Percentiles rank a stretch among this genome's conserved stretches.
Evolutionary conservation across 106 monocot genomes (phyloP).

Genomic region (Acanthochlamys bracteata): DNA sequence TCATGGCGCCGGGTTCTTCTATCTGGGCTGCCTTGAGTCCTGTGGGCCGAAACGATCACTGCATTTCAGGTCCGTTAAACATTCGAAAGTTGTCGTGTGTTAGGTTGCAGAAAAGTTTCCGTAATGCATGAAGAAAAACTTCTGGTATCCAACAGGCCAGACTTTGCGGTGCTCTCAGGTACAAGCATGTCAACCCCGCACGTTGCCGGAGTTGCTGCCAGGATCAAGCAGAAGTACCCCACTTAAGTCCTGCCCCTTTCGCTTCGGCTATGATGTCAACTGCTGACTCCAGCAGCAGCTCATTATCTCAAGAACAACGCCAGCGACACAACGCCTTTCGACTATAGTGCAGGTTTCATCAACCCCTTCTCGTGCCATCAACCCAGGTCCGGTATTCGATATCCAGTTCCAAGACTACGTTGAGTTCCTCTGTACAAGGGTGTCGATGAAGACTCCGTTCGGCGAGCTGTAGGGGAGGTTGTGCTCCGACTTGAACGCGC

Average conservation of each 20-base stretch:
- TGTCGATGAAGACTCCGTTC: no score
- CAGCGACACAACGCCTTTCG: conserved; percentile 3
- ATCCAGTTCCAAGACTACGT: not conserved
- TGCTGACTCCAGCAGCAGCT: not conserved
- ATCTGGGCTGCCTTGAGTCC: no score
- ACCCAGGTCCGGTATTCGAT: not conserved
- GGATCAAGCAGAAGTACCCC: conserved; percentile 55
- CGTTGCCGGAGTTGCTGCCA: conserved; percentile 56
- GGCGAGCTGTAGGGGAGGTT: no score
- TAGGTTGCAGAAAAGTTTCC: no score
- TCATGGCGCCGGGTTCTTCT: no score
- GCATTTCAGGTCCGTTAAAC: no score
- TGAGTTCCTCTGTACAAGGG: not conserved
- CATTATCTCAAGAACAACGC: not conserved
- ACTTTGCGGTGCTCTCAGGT: conserved; percentile 50
- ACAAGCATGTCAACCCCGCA: conserved; percentile 85
- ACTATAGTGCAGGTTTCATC: not conserved
- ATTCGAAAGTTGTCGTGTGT: no score
- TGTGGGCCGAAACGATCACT: no score
- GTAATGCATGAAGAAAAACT: no score
- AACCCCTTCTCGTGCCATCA: not conserved
- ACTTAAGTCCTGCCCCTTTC: conserved; percentile 14
- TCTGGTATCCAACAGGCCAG: conserved; percentile 29
- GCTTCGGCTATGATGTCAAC: not conserved
- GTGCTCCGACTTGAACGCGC: no score